Conservation (phyloP, 2,329 filamentous ascomycete species). For the Hypoxylon rubiginosum region DNA sequence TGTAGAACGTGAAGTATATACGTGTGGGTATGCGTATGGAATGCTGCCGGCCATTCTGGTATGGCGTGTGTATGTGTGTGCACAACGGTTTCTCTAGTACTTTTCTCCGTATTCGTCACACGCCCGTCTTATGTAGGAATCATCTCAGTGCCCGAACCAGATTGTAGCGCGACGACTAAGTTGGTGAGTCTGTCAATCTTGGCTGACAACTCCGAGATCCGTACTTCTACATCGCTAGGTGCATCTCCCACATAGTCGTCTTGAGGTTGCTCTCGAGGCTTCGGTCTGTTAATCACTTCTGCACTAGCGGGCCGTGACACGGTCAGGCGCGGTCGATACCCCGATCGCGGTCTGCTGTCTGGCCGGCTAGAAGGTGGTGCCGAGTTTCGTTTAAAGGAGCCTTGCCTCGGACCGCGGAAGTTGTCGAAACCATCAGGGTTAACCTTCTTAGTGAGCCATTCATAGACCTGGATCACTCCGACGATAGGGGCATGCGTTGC, state of each 20-base stretch:
- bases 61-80: background rate
- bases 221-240: conserved; percentile 61
- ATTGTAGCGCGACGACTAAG: conserved; percentile 64
- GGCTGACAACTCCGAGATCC: conserved; percentile 66
- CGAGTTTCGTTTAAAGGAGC: conserved; percentile 42
- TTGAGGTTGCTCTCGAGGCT: conserved; percentile 30
- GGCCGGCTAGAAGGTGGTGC: conserved; percentile 40
- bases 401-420: conserved; percentile 61
- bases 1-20: background rate
- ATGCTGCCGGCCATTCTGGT: background rate
- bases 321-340: conserved; percentile 44
- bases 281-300: conserved; percentile 42
- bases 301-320: conserved; percentile 44
- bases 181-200: conserved; percentile 72
- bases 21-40: background rate
- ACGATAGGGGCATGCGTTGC: conserved; percentile 77
- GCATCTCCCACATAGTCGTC: conserved; percentile 57
- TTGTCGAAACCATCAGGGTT: conserved; percentile 60
- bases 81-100: background rate
- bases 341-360: conserved; percentile 44
- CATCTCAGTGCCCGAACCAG: conserved; percentile 42
- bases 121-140: conserved; percentile 37
- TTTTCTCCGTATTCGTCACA: background rate
- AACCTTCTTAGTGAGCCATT: conserved; percentile 62
- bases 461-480: conserved; percentile 76